A percentile compares a stretch with the other conserved stretches of the same genome.
These are phyloP conservation scores for Salix caprea DNA, from an alignment of 345 rosid species.

Conservation along the genomic window DNA sequence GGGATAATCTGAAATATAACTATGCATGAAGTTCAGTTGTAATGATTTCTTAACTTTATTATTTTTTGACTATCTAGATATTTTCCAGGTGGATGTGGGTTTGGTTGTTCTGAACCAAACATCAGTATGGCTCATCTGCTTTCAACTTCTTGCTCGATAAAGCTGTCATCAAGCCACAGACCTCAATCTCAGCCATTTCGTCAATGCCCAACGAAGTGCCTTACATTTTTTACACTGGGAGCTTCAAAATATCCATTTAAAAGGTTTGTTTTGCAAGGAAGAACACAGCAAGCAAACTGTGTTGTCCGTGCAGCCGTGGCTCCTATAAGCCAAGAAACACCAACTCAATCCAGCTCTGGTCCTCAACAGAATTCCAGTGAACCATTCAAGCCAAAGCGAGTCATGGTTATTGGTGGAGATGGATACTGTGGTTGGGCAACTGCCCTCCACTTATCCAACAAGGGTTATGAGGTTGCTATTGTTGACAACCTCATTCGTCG, in stretches of 20 bases:
- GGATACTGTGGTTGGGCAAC: slow-evolving; percentile 99
- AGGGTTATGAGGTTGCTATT: slow-evolving; percentile 76
- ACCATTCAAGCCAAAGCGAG: slow-evolving; percentile 52
- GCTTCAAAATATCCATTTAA: slow-evolving; percentile 32
- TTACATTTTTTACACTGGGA: slow-evolving; percentile 29
- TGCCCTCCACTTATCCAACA: slow-evolving; percentile 82
- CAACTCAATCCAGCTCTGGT: slow-evolving; percentile 41
- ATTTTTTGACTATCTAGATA: neutral
- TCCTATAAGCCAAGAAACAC: slow-evolving; percentile 48
- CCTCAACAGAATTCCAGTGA: slow-evolving; percentile 29
- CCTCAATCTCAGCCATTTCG: slow-evolving; percentile 26
- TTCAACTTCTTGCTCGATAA: slow-evolving; percentile 54
- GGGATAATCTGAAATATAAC: neutral
- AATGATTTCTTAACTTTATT: neutral
- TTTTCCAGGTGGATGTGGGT: slow-evolving; percentile 45
- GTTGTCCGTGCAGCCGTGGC: slow-evolving; percentile 42
- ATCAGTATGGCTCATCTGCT: slow-evolving; percentile 58
- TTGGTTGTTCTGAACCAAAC: slow-evolving; percentile 15
- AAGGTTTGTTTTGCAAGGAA: slow-evolving; percentile 32
- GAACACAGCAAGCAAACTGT: slow-evolving; percentile 26
- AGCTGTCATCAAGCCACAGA: slow-evolving; percentile 35
- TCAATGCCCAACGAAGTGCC: slow-evolving; percentile 16
- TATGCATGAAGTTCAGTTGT: neutral
- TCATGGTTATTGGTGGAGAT: slow-evolving; percentile 97
- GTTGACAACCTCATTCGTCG: slow-evolving; percentile 85